Base-by-base conservation (phyloP, 495 filamentous ascomycete species). In the Neurospora pannonica region DNA sequence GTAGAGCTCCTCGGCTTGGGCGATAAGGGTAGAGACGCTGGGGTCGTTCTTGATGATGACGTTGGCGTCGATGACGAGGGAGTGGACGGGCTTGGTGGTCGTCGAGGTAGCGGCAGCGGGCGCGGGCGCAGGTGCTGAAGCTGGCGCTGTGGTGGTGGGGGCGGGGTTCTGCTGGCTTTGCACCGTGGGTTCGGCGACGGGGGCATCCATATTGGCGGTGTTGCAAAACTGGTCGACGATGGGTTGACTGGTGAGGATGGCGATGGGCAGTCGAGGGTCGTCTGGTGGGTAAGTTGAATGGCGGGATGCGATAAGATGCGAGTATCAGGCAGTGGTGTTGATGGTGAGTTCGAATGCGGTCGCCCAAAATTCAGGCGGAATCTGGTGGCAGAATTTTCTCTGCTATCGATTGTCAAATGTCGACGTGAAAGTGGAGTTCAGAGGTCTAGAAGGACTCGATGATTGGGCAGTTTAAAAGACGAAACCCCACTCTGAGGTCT, bases 41-140 rank as follows among this genome's bases (percentile, higher is more conserved):
- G 94, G 93, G 76, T 93, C 90, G 84, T 97, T 97, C 78, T 92
- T 93, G 73, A 99, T 90, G 74, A 99, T 92, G 2, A 95, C 94
- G 70, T 94, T 94, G 36, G 96, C 89, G 82, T 99, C 96, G 74
- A 99, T 85, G 72, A 98, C 88, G 46, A 99, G 88, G 15, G 92
- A 92, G 85, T 97, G 89, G 70, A 97, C 86, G 5, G 91, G 86
- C 79, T 96, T 96, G 40, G 74, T 73, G 9, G 74, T 54, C 40
- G 73, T 42, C 36, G 37, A 31, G 28, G 62, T 17, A 17, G 34
- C 15, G 72, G n/a, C 38, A 7, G 31, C 21, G 15, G 74, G 60
- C 7, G 74, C n/a, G 0, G 74, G 31, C 28, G 75, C 37, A 38
- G 60, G 36, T 70, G 46, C 13, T 19, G 75, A 38, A 31, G 67